Evolutionary conservation across 1,284 basidiomycete genomes (phyloP), one percentile per base, ranked within the genome.

Genomic region (Sanghuangporus weigelae): DNA sequence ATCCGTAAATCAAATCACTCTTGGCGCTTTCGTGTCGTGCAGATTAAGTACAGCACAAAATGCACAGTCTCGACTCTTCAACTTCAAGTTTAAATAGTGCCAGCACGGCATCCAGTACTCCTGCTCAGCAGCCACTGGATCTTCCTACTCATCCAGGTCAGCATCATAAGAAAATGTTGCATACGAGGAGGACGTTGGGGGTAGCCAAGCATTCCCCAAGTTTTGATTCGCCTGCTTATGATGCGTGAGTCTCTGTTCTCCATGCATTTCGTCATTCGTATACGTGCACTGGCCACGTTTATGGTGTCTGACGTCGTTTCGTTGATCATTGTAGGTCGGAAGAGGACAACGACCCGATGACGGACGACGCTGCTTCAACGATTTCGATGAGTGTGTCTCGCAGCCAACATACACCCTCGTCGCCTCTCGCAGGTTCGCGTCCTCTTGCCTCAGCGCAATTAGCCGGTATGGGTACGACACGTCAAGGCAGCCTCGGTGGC

Each of bases 321-420:
- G 16, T 14, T n/a, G 10, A 19, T 46, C 21, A n/a, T 14, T 23
- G 44, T 57, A 85, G 84, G 69, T 90, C 88, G 6, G 89, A 90
- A 70, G 89, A 92, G 75, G 89, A 92, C 79, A 92, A 92, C 72
- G 89, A 91, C 72, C 88, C 89, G 7, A 76, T 89, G 69, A 90
- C 88, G 10, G 89, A 91, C 77, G 89, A 90, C 70, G 84, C 76
- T 42, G 81, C 78, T 36, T 85, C 86, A 31, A 75, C 79, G 58
- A 72, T 84, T 60, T 81, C 82, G 14, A 68, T 81, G 49, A 70
- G 66, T 46, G 69, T 73, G 57, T 65, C 74, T 65, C 73, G 68
- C 59, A 68, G 61, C 63, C 68, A 69, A 73, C 67, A 58, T 69
- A 64, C 69, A 71, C 68, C 61, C 71, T 68, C 50, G 49, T 72